phyloP scores from a whole-genome alignment of 768 basidiomycete genomes.

The Vishniacozyma victoriae region DNA sequence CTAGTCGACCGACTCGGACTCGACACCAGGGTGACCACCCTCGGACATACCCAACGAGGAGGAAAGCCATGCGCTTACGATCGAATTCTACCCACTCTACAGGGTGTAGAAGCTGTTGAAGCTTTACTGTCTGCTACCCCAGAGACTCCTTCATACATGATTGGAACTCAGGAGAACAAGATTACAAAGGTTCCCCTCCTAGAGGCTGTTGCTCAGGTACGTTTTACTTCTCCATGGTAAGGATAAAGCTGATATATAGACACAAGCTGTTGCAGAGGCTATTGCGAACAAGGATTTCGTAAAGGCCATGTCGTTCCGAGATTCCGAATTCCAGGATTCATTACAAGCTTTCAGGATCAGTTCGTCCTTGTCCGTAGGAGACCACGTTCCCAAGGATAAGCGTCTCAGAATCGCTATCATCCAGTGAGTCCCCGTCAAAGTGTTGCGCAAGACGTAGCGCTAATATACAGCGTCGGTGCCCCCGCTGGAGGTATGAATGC shows the following conservation, averaged over 20 bases:
- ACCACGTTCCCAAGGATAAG: conserved; percentile 53
- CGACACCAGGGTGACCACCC: conserved; percentile 91
- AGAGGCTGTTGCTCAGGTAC: conserved; percentile 84
- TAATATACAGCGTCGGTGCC: conserved; percentile 71
- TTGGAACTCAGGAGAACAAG: conserved; percentile 91
- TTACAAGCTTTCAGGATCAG: conserved; percentile 77
- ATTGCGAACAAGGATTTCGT: conserved; percentile 77
- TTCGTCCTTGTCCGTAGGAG: conserved; percentile 58
- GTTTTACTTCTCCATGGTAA: neutral
- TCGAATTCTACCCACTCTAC: conserved; percentile 91
- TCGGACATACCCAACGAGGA: conserved; percentile 95
- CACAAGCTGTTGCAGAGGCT: conserved; percentile 74
- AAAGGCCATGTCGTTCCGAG: conserved; percentile 79
- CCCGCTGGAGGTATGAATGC: conserved; percentile 99
- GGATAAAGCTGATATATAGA: conserved; percentile 51
- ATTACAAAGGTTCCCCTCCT: conserved; percentile 83
- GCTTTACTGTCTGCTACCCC: conserved; percentile 79
- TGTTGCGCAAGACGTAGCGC: neutral
- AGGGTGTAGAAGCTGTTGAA: conserved; percentile 88
- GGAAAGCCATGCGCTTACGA: conserved; percentile 90
- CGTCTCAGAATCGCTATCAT: conserved; percentile 50
- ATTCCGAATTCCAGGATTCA: conserved; percentile 83
- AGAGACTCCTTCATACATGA: conserved; percentile 92
- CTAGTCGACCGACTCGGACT: conserved; percentile 78
- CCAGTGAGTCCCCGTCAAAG: conserved; percentile 34